phyloP scores from a whole-genome alignment of 2,329 filamentous ascomycete species.

The Pseudogymnoascus sp. region DNA sequence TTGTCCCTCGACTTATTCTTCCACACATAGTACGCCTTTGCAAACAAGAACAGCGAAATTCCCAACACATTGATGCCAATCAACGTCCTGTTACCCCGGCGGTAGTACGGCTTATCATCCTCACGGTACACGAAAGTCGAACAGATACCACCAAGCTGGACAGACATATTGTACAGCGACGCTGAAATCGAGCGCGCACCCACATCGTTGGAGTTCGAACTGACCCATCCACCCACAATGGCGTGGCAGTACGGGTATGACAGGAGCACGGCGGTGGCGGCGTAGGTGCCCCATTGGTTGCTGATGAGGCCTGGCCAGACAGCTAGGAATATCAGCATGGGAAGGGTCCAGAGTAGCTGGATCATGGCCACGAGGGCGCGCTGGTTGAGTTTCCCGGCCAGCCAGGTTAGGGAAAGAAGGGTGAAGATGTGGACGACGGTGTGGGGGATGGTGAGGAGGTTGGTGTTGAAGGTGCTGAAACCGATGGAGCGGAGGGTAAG shows the following conservation, averaged over 20 bases:
- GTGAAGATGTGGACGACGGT: constrained; percentile 37
- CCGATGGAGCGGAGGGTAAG: constrained; percentile 36
- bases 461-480: constrained; percentile 35
- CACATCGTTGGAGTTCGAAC: constrained; percentile 53
- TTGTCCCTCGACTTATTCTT: constrained; percentile 35
- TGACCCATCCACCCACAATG: constrained; percentile 34
- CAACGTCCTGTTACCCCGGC: constrained; percentile 45
- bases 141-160: constrained; percentile 32
- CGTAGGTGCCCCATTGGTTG: constrained; percentile 31
- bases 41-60: constrained; percentile 34
- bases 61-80: constrained; percentile 40
- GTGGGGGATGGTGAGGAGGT: constrained; percentile 38
- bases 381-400: constrained; percentile 35
- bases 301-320: constrained; percentile 22
- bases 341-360: constrained; percentile 34
- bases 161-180: constrained; percentile 50
- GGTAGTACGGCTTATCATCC: constrained; percentile 42
- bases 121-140: constrained; percentile 38
- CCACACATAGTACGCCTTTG: constrained; percentile 40
- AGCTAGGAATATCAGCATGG: constrained; percentile 30
- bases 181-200: constrained; percentile 54
- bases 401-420: constrained; percentile 37
- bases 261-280: constrained; percentile 26
- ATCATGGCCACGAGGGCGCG: constrained; percentile 29
- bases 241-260: constrained; percentile 22